Base-by-base conservation (phyloP, 495 filamentous ascomycete species). In the Tuber microsphaerosporum region DNA sequence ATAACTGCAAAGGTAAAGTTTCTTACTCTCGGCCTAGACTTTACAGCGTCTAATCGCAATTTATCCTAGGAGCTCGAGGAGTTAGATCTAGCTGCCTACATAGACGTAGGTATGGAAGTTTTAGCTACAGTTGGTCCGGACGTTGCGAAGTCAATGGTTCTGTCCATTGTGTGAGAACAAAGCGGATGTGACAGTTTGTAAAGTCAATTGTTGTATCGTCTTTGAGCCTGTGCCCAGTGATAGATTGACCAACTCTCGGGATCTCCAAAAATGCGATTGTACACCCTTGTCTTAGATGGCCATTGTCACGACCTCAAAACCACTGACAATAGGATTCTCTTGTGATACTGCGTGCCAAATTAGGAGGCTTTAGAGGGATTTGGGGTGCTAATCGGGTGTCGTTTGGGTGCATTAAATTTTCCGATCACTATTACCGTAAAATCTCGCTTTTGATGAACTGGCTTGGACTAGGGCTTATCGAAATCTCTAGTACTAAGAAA, bases 61-160 rank as follows among this genome's bases (percentile, higher is more conserved):
- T 34, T 34, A 34, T 65, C 56, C 26, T 17, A 65, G 56, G 56
- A 65, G 56, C 56, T 65, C 26, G 56, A 65, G 26, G 31, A 31
- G 31, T 2, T 65, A 34, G 26, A 65, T 65, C 56, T 65, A 14
- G 26, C 26, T 31, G 1, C 56, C 31, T 65, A 34, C 26, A 19
- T 65, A 31, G 26, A 65, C 26, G 26, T 65, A 65, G 56, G 56
- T 34, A 92, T 89, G 9, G 93, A 97, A 81, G 84, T 97, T 48
- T 91, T 92, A 14, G 92, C 94, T 10, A 89, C 87, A 6, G 84
- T 97, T 61, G 94, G 94, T 3, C 88, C 89, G 12, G 89, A 90
- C 10, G 79, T 93, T 70, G 87, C 91, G 56, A 84, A 83, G 45
- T 84, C 89, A 72, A 87, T 91, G 65, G 68, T 78, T 44, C 12